A percentile compares a stretch with the other conserved stretches of the same genome.
phyloP scores from a whole-genome alignment of 2,329 filamentous ascomycete species.

The Calonectria pauciramosa region DNA sequence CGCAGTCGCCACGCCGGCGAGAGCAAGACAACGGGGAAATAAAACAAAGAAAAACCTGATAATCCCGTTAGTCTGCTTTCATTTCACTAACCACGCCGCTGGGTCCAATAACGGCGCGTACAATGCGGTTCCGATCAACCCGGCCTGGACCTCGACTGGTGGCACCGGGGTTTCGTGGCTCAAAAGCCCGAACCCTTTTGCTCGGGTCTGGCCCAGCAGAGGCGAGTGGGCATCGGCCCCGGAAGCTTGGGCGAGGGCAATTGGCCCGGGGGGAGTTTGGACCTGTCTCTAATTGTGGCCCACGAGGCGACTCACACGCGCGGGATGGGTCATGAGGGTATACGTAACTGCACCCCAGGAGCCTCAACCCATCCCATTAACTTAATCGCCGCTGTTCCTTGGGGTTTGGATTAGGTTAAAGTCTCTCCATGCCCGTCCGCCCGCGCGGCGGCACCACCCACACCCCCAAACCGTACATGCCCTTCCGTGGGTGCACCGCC shows the following conservation, averaged over 20 bases:
- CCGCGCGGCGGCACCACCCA: conserved; percentile 1
- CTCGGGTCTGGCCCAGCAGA: not conserved
- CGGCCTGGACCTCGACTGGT: conserved; percentile 25
- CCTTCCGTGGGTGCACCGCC: not conserved
- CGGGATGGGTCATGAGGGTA: conserved; percentile 4
- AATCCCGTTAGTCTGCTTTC: conserved; percentile 15
- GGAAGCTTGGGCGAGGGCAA: not conserved
- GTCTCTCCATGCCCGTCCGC: conserved; percentile 19
- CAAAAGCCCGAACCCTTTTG: conserved; percentile 1
- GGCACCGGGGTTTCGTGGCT: not conserved
- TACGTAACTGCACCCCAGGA: conserved; percentile 2
- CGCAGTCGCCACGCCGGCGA: not conserved
- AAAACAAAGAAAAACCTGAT: not conserved
- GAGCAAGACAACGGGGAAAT: not conserved
- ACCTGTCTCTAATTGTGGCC: conserved; percentile 5
- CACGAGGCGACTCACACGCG: conserved; percentile 1
- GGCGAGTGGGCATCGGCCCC: not conserved
- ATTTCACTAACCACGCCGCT: not conserved
- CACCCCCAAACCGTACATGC: conserved; percentile 4
- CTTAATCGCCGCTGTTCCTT: not conserved
- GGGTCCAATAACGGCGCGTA: conserved; percentile 25
- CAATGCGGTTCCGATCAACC: conserved; percentile 39
- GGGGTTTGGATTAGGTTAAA: conserved; percentile 14
- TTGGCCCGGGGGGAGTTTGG: not conserved
- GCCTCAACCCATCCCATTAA: not conserved